Base-by-base conservation (phyloP, 805 yeast genomes). In the Candida saitoana region DNA sequence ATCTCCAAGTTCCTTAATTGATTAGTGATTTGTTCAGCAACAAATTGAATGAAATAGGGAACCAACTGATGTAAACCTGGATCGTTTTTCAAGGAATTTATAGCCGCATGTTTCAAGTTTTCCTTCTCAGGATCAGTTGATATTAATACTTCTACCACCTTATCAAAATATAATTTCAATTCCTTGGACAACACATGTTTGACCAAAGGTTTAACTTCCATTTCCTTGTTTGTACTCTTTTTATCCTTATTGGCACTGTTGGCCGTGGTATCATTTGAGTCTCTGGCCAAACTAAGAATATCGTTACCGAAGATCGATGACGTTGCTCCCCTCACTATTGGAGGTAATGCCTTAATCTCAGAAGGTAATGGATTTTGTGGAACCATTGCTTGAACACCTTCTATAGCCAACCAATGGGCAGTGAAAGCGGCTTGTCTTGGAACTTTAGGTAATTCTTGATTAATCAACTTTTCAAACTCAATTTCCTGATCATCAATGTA, bases 401-500 rank as follows among this genome's bases (percentile, higher is more conserved):
- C 99, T 41, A 93, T 87, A 0, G 99, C 98, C 24, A 95, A 72
- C 98, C 99, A 91, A 60, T 86, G 95, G 4, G 97, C 95, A 0
- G 98, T 89, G 61, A 87, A 90, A 0, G 96, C 83, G 2, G 95
- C 83, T 46, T 84, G 82, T 44, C 98, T 76, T 3, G 99, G 99
- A 2, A 95, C 96, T 54, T 84, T 87, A 4, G 99, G 99, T 45
- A 93, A 69, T 24, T 96, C 97, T 59, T 85, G 91, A 59, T 93
- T 91, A 51, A 93, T 86, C 43, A 95, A 71, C 55, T 87, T 87
- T 59, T 95, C 99, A 56, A 93, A 87, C 59, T 93, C 98, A 25
- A 91, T 82, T 56, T 90, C 97, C 49, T 80, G 85, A 50, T 93
- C 98, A 57, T 91, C 96, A 39, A 93, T 72, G 61, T 90, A 93